Base-by-base conservation (phyloP, 2,329 filamentous ascomycete species). In the Rasamsonia emersonii region DNA sequence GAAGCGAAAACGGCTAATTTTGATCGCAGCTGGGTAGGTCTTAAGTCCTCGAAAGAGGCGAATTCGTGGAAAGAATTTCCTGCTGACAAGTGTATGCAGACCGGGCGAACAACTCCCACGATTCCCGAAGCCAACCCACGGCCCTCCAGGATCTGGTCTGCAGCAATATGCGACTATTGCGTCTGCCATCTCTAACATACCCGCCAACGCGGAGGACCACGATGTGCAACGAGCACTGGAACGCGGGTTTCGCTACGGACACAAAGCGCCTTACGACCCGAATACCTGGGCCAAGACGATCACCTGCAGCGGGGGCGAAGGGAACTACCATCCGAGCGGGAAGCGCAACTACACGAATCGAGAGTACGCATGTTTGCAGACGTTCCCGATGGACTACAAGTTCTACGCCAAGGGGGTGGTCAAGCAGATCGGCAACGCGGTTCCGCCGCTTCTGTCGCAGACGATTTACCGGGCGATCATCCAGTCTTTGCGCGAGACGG, bases 351-450 rank as follows among this genome's bases (percentile, higher is more conserved):
- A 82, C 28, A 88, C 79, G 0, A 50, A 73, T 3, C 67, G 79
- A 1, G 85, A 93, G 49, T 68, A 75, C 15, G 81, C 83, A 0
- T 66, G 66, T 2, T 51, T 91, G 1, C 80, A 86, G 41, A 78
- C 77, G 0, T 91, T 91, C 32, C 80, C 81, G 0, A 38, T 58
- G 0, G 49, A 60, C 2, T 79, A 84, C 49, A 51, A 53, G 0
- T 88, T 89, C 46, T 39, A 58, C 0, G 58, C 57, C 0, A 45
- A 28, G 0, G 48, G 54, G 1, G 50, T 54, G 0, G 46, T 71
- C 42, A 70, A 65, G 40, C 82, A 86, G 50, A 82, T 89, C 40
- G 84, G 84, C 0, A 89, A 91, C 46, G 84, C 83, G 0, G 85
- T 89, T 10, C 81, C 85, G 0, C 75, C 82, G 5, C 36, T 50